These are phyloP conservation scores for Fusarium torreyae DNA, from an alignment of 2,329 filamentous ascomycete species.

Conservation along the genomic window DNA sequence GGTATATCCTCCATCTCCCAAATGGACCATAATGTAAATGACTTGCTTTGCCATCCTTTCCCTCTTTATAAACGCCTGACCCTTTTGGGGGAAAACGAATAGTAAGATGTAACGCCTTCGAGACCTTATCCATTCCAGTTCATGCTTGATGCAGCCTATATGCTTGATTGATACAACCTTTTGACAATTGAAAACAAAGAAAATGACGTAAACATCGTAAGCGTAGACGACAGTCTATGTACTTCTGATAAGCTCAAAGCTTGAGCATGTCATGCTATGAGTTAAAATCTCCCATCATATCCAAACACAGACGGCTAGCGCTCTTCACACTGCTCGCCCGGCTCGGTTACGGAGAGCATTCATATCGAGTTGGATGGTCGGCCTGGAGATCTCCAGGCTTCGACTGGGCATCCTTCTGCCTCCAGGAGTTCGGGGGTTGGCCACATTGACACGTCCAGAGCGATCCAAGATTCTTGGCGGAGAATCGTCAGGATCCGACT, in stretches of 20 bases:
- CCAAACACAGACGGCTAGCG: slow-evolving; percentile 43
- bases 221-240: slow-evolving; percentile 25
- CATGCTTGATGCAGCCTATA: slow-evolving; percentile 40
- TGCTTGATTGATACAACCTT: slow-evolving; percentile 37
- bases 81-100: slow-evolving; percentile 18
- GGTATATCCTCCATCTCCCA: slow-evolving; percentile 37
- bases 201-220: slow-evolving; percentile 38
- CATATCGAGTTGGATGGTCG: slow-evolving; percentile 50
- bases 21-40: slow-evolving; percentile 27
- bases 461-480: slow-evolving; percentile 65
- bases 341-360: slow-evolving; percentile 45
- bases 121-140: slow-evolving; percentile 32
- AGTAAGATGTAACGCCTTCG: slow-evolving; percentile 42
- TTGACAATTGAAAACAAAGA: slow-evolving; percentile 40
- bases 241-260: slow-evolving; percentile 4
- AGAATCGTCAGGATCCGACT: slow-evolving; percentile 61
- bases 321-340: slow-evolving; percentile 46
- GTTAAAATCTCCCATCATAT: slow-evolving; percentile 21
- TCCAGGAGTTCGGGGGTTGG: slow-evolving; percentile 70
- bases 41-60: slow-evolving; percentile 28
- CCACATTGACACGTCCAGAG: slow-evolving; percentile 70
- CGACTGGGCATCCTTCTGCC: slow-evolving; percentile 68
- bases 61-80: slow-evolving; percentile 47
- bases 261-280: slow-evolving; percentile 1
- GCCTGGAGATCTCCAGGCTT: slow-evolving; percentile 69